Percentiles rank a stretch among this genome's conserved stretches.
These are phyloP conservation scores for Phytophthora brassicae DNA, from an alignment of 352 stramenopile species.

Conservation along the genomic window DNA sequence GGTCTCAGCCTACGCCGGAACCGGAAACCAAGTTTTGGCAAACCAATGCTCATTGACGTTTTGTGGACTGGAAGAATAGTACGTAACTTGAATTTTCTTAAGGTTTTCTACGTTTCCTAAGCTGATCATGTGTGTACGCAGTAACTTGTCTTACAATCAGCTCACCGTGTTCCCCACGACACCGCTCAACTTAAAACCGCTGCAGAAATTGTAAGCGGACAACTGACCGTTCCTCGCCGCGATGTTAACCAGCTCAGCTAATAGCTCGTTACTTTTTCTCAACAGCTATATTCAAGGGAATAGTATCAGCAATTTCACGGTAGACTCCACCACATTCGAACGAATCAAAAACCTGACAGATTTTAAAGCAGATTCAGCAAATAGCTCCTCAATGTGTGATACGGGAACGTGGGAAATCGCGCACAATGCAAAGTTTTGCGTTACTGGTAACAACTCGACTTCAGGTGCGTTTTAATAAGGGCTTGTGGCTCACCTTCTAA, in stretches of 20 bases:
- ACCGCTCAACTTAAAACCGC: constrained; percentile 24
- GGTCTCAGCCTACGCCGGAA: constrained; percentile 31
- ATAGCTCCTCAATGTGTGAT: constrained; percentile 10
- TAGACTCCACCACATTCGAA: constrained; percentile 24
- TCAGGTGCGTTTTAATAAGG: constrained; percentile 12
- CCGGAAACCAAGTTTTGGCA: constrained; percentile 13
- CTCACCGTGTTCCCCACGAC: constrained; percentile 30
- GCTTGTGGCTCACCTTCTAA: neutral
- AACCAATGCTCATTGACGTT: constrained; percentile 19
- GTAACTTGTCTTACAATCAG: constrained; percentile 42
- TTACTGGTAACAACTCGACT: constrained; percentile 6
- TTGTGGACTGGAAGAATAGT: constrained; percentile 38
- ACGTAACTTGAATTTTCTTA: neutral
- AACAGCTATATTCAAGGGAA: constrained; percentile 36
- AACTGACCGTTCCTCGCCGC: neutral
- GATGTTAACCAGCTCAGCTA: neutral
- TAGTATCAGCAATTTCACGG: constrained; percentile 29
- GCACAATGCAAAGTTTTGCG: constrained; percentile 32
- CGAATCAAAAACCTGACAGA: constrained; percentile 22
- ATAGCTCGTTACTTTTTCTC: neutral
- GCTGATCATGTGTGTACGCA: constrained; percentile 8
- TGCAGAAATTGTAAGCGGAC: constrained; percentile 29
- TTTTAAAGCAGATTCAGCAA: constrained; percentile 23
- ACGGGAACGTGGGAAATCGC: constrained; percentile 26
- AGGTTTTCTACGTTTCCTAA: neutral